These are phyloP conservation scores for Guyanaporus albipodus DNA, from an alignment of 768 basidiomycete genomes.

Conservation along the genomic window DNA sequence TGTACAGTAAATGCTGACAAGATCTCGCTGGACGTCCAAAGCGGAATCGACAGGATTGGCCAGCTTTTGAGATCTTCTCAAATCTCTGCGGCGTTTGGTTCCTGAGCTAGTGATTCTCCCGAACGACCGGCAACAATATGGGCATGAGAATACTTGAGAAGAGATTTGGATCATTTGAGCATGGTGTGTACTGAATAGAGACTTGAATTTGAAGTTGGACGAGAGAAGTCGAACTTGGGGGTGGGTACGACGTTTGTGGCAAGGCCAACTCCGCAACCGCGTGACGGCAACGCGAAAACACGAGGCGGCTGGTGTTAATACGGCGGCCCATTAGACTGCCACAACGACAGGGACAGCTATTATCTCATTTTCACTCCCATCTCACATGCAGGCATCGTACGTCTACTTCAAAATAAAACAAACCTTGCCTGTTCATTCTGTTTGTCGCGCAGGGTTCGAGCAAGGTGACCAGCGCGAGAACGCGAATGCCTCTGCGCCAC, in stretches of 20 bases:
- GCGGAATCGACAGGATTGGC: constrained; percentile 21
- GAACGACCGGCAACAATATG: background rate
- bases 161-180: constrained; percentile 7
- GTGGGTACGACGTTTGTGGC: too few species aligned
- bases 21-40: constrained; percentile 16
- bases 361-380: constrained; percentile 17
- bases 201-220: background rate
- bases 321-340: constrained; percentile 16
- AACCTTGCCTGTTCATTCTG: too few species aligned
- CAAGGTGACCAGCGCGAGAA: too few species aligned
- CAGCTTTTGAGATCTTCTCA: constrained; percentile 8
- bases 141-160: constrained; percentile 10
- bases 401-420: too few species aligned
- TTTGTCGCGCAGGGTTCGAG: too few species aligned
- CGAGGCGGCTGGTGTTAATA: constrained; percentile 19
- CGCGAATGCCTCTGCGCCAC: too few species aligned
- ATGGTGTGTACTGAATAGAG: constrained; percentile 2
- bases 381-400: constrained; percentile 7
- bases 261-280: constrained; percentile 14
- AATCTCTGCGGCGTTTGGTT: constrained; percentile 11
- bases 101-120: constrained; percentile 7
- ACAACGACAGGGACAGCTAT: constrained; percentile 4
- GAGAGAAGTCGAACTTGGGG: too few species aligned
- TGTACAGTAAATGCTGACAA: constrained; percentile 18
- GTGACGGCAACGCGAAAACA: constrained; percentile 22